Conservation (phyloP, 2,329 filamentous ascomycete species). For the Aureobasidium sp. region DNA sequence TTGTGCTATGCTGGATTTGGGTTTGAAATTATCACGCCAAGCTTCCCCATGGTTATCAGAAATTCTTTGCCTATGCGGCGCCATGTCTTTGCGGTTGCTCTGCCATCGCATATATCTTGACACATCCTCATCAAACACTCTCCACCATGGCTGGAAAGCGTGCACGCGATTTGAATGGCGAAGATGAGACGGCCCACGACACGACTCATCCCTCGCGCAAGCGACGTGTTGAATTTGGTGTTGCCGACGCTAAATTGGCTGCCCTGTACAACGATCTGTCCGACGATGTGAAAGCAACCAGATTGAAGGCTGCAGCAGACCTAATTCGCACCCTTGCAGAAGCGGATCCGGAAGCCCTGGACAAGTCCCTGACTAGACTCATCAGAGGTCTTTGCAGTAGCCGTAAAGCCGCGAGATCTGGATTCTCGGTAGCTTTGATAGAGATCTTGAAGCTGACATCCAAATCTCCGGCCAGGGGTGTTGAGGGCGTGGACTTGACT, state of each 20-base stretch:
- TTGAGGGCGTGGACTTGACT: constrained; percentile 7
- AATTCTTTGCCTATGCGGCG: constrained; percentile 3
- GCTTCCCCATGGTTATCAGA: neutral
- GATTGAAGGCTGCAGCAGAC: constrained; percentile 40
- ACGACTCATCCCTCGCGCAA: constrained; percentile 21
- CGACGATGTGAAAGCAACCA: constrained; percentile 38
- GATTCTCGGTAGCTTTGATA: constrained; percentile 82
- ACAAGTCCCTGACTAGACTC: constrained; percentile 44
- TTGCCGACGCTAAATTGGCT: constrained; percentile 37
- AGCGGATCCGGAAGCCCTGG: constrained; percentile 32
- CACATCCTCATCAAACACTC: constrained; percentile 16
- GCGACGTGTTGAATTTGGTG: constrained; percentile 30
- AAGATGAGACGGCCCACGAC: constrained; percentile 11
- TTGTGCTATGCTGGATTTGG: neutral
- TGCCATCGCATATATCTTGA: constrained; percentile 11
- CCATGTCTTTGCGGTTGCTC: constrained; percentile 12
- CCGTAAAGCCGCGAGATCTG: constrained; percentile 78
- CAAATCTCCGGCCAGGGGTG: constrained; percentile 8
- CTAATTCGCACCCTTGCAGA: constrained; percentile 37
- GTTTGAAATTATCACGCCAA: neutral
- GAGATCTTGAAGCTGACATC: constrained; percentile 68
- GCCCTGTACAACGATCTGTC: constrained; percentile 42
- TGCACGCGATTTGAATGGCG: constrained; percentile 15
- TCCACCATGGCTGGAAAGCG: constrained; percentile 20
- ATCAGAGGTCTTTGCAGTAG: constrained; percentile 86